Evolutionary conservation across 495 filamentous ascomycete species (phyloP), one percentile per base, ranked within the genome.

Genomic region (Parathielavia hyrcaniae): DNA sequence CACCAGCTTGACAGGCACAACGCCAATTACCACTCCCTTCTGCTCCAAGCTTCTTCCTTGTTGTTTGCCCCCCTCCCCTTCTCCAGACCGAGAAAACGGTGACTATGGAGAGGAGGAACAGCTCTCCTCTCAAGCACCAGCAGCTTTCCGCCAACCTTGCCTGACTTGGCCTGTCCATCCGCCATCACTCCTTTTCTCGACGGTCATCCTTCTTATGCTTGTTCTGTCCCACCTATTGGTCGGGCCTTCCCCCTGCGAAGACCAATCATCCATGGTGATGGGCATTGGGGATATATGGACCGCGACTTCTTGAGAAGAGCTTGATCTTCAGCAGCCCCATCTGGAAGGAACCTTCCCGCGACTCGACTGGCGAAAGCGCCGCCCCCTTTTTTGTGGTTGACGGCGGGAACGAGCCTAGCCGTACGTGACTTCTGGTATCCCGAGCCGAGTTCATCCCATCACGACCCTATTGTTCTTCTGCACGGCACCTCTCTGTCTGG

Each of bases 241-340:
- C 6, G 26, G 57, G 59, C 58, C 55, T 57, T 41, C 52, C 64
- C 57, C 62, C 63, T 32, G n/a, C 40, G 23, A 61, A 45, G 53
- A 64, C 75, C 75, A 77, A 77, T 77, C 75, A 77, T 74, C 73
- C n/a, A 57, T 50, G 69, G 70, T 66, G 56, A 69, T 64, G 66
- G 17, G 60, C 66, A 54, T 61, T 61, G 43, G 51, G 60, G 66
- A 65, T 62, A 69, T 64, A 64, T 60, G 67, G 71, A 59, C 64
- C 57, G 73, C 67, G 61, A 64, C 66, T 66, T 63, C 50, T 61
- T 64, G 60, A 66, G 55, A 23, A 50, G 20, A 63, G 60, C 58
- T 61, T 54, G 59, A 45, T 61, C 46, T 51, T 56, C 57, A 61
- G 58, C 60, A 55, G 50, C 35, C 61, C 45, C 52, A 23, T 60